Conservation (phyloP, 139 green algal genomes). For the Micractinium conductrix region DNA sequence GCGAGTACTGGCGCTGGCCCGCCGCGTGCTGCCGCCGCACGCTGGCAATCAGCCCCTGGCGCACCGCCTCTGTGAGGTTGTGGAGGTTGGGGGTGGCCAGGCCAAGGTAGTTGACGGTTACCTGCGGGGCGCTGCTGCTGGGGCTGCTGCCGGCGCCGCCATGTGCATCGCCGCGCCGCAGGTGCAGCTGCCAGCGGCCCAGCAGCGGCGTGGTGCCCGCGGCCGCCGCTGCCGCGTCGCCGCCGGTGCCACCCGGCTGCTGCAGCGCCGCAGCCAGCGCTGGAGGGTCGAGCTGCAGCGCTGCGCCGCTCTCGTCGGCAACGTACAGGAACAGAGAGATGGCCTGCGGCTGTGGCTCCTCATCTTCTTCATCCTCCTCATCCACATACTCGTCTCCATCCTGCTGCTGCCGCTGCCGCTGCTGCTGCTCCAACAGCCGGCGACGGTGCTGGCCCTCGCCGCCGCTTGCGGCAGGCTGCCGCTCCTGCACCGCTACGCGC, state of each 20-base stretch:
- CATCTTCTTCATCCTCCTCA: neutral
- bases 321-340: slow-evolving; percentile 70
- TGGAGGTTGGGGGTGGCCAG: slow-evolving; percentile 52
- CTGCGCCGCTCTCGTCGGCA: slow-evolving; percentile 43
- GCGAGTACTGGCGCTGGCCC: neutral
- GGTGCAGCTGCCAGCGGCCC: slow-evolving; percentile 28
- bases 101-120: slow-evolving; percentile 8
- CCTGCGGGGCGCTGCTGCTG: neutral
- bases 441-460: neutral
- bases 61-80: slow-evolving; percentile 69
- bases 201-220: slow-evolving; percentile 7
- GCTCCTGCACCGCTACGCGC: slow-evolving; percentile 21
- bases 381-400: neutral
- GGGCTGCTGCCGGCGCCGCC: neutral
- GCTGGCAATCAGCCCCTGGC: slow-evolving; percentile 24
- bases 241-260: neutral
- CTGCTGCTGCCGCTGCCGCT: neutral
- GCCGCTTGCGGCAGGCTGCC: neutral
- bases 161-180: neutral
- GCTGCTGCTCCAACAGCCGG: neutral
- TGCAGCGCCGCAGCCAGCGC: neutral
- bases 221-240: neutral
- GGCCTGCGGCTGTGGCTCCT: neutral
- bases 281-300: slow-evolving; percentile 8
- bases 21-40: slow-evolving; percentile 15